Evolutionary conservation across 371 early-diverging fungal genomes (phyloP), one percentile per base, ranked within the genome.

Genomic region (Lichtheimia ornata): DNA sequence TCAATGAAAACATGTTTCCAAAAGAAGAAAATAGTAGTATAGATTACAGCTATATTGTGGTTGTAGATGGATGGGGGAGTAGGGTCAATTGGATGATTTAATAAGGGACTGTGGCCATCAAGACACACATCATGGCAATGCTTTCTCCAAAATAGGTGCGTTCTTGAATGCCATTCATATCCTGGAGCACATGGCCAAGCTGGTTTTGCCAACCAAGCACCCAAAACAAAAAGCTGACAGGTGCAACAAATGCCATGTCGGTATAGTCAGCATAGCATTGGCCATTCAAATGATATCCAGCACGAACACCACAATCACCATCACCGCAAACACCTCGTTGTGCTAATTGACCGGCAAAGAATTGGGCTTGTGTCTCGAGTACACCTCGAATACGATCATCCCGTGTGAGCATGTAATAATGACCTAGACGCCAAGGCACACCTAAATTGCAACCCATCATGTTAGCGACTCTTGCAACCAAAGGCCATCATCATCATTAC

Each of bases 101-200:
- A 43, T 47, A 71, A 42, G 76, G 77, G 4, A 81, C 79, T 56
- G 69, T 59, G 13, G 85, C 82, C 64, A 82, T 73, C 35, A 87
- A 57, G 18, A 87, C 64, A 65, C 84, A 77, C 12, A 87, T 63
- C 70, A 87, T 64, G 27, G 83, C 84, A 43, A 87, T 87, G 13
- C 79, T 74, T 66, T 87, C 87, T 11, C 87, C 87, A 71, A 85
- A 87, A 44, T 87, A 87, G 14, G 81, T 83, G n/a, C 70, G 73
- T 2, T 64, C 62, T 22, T 76, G 79, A 64, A 82, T 71, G 1
- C 72, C 64, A 22, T 80, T 80, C 86, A 87, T 84, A 47, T 82
- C 71, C 9, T 65, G 56, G 47, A 74, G 65, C 25, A 82, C 60
- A 20, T 76, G 71, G 0, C 50, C 61, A 18, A 77, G 62, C 17